Evolutionary conservation across 305 asterid species (phyloP).

Genomic region (Monarda citriodora): DNA sequence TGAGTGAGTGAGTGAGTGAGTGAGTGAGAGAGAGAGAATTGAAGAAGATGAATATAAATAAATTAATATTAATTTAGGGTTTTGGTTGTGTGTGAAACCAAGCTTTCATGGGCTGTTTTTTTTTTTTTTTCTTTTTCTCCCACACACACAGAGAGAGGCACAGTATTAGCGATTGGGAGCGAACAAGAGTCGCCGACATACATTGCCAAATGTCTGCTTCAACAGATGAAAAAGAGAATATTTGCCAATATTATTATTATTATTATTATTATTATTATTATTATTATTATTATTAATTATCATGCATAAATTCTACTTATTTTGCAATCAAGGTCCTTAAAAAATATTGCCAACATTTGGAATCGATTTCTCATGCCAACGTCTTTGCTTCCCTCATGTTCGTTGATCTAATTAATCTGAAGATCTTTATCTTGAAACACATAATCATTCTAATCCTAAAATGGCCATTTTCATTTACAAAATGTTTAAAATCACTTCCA

Average conservation of each 20-base stretch:
- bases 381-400: too few species aligned
- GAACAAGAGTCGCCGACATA: conserved; percentile 36
- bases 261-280: conserved; percentile 5
- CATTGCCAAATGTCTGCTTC: conserved; percentile 28
- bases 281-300: conserved; percentile 2
- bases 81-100: conserved; percentile 9
- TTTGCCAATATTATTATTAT: conserved; percentile 20
- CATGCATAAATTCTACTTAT: conserved; percentile 8
- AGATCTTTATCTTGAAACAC: background rate
- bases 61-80: conserved; percentile 9
- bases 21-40: background rate
- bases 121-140: too few species aligned
- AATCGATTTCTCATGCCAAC: background rate
- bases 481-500: too few species aligned
- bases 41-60: background rate
- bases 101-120: conserved; percentile 4
- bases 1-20: too few species aligned
- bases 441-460: too few species aligned
- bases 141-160: conserved; percentile 1
- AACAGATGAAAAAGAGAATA: conserved; percentile 24
- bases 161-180: conserved; percentile 17
- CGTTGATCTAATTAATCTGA: too few species aligned
- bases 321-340: background rate
- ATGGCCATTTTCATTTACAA: too few species aligned
- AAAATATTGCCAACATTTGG: background rate